Evolutionary conservation across 1,139 yeast species (phyloP), one percentile per base, ranked within the genome.

Genomic region (Yamadazyma pseudoaaseri): DNA sequence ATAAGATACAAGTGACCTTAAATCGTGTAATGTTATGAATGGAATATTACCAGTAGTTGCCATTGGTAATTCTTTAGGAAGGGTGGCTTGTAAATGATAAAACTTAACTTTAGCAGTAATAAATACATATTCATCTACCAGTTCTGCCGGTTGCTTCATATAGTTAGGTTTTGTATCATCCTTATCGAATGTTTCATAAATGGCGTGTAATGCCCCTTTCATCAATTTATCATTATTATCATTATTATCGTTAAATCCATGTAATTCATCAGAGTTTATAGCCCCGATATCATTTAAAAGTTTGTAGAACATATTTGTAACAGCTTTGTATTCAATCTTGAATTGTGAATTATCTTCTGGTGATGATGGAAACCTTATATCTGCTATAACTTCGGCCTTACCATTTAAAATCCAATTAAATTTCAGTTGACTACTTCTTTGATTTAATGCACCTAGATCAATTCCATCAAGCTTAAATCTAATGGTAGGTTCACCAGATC

Each of bases 351-450:
- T 45, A 14, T 45, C 45, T 42, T 63, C 56, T 17, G 51, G 52
- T 18, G 46, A 66, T 16, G 60, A 61, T 1, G 92, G 90, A 29
- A 83, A 63, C 67, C 80, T 77, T 16, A 84, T 74, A 57, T 84
- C 92, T 2, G 86, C 86, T 11, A 72, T 62, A 2, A 84, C 60
- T 42, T 83, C 89, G 1, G 84, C 81, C 44, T 76, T 77, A 2
- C 92, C 90, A 34, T 76, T 78, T 14, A 72, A 70, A 9, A 83
- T 59, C 92, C 92, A 83, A 49, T 80, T 81, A 50, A 83, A 78
- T 47, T 75, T 73, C 48, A 71, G 66, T 27, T 48, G 48, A 3
- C 66, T 57, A 37, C 62, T 59, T 16, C 51, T 49, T 42, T 44
- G 67, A 53, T 54, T 65, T 37, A 54, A 63, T 44, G 43, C 69